Base-by-base conservation (phyloP, 495 filamentous ascomycete genomes). In the Penicillium herquei region DNA sequence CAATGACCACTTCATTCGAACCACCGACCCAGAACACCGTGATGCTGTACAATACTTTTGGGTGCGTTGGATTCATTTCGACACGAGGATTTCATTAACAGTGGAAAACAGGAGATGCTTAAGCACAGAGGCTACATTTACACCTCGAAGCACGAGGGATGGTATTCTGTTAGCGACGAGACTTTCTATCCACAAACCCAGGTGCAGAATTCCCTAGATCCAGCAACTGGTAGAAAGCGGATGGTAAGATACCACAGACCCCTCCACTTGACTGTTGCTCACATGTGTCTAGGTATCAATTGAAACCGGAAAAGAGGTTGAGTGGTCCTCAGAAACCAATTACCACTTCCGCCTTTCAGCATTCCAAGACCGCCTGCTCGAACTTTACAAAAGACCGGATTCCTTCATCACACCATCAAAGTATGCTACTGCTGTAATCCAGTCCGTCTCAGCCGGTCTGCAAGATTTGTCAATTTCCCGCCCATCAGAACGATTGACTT, bases 151-250 rank as follows among this genome's bases (percentile, higher is more conserved):
- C 95, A 98, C 65, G 84, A 89, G 62, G 94, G 94, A 7, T 98
- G 94, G 94, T 98, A 98, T 67, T 94, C 87, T 48, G 89, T 98
- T 47, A 88, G 89, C 70, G 94, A 98, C 67, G 94, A 98, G 77
- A 92, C 93, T 10, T 98, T 93, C 69, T 97, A 96, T 66, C 91
- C 94, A 6, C 80, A 86, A 47, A 80, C 83, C 0, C 77, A 81
- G 56, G 82, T 98, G 30, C 85, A 89, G 59, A 82, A 86, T 56
- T 81, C 84, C 51, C 66, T 91, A 21, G 91, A 94, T 63, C 87
- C 90, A 14, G 74, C 83, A 17, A 97, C 91, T 0, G 93, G 95
- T 6, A 78, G 84, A 57, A 91, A 89, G 58, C 83, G 85, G 51
- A 90, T 88, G 86, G 89, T 84, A 53, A 39, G 49, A 6, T 32